Percentiles rank a stretch among this genome's conserved stretches.
Evolutionary conservation across 2,329 filamentous ascomycete genomes (phyloP).

Genomic region (Parastagonospora nodorum): DNA sequence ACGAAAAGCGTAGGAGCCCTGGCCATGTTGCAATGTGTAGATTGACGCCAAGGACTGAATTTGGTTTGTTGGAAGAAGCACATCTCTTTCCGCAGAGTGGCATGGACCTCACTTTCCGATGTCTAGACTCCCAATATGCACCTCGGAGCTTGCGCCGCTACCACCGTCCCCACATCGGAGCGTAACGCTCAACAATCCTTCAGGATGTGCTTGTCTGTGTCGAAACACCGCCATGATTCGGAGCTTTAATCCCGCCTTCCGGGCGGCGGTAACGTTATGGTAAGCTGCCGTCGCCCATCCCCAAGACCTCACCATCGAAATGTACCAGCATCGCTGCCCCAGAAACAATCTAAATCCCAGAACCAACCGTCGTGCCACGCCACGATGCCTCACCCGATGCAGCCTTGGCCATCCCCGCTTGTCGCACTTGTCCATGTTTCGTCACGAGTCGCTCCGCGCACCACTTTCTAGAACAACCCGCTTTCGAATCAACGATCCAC

Average conservation of each 20-base stretch:
- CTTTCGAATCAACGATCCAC: not conserved
- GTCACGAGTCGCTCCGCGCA: not conserved
- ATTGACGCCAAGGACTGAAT: not conserved
- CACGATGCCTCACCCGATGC: not conserved
- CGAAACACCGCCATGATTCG: too few species aligned
- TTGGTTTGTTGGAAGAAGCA: not conserved
- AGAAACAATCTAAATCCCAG: too few species aligned
- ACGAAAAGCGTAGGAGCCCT: not conserved
- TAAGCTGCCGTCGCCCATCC: too few species aligned
- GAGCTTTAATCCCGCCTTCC: too few species aligned
- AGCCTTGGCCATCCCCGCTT: not conserved
- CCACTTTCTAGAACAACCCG: too few species aligned
- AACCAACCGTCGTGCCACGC: not conserved
- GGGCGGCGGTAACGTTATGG: too few species aligned
- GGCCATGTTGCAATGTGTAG: not conserved
- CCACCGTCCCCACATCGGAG: not conserved
- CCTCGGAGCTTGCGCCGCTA: not conserved
- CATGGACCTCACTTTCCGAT: not conserved
- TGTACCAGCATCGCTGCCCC: too few species aligned
- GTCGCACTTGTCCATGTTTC: not conserved
- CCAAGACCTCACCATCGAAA: too few species aligned
- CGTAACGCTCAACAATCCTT: not conserved
- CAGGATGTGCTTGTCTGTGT: too few species aligned
- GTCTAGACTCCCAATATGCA: not conserved
- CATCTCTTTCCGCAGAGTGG: not conserved